phyloP scores from a whole-genome alignment of 2,329 filamentous ascomycete species.

The Colletotrichum sp. region DNA sequence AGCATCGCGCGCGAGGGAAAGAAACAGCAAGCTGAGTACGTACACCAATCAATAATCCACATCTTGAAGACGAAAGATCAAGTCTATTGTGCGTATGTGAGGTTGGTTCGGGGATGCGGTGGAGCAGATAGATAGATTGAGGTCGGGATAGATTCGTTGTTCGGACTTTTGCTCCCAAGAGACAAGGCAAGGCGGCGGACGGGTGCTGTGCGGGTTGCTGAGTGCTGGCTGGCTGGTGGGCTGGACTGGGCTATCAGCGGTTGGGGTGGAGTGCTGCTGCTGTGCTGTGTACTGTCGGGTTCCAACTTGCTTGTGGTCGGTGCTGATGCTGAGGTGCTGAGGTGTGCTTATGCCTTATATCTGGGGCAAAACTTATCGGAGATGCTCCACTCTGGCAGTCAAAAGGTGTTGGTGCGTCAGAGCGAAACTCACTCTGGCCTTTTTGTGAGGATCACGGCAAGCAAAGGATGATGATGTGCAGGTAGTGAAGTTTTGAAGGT shows the following conservation, averaged over 20 bases:
- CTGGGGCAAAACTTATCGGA: not conserved
- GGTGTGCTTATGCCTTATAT: conserved; percentile 1
- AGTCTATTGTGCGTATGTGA: conserved; percentile 15
- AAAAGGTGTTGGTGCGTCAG: not conserved
- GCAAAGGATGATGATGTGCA: not conserved
- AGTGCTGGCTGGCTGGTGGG: not conserved
- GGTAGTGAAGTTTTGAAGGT: not conserved
- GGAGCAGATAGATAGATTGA: conserved; percentile 14
- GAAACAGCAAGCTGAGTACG: conserved; percentile 35
- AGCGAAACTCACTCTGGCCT: not conserved
- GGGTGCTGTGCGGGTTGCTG: not conserved
- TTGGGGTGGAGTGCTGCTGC: conserved; percentile 5
- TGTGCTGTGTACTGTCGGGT: not conserved
- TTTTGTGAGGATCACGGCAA: not conserved
- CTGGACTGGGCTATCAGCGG: not conserved
- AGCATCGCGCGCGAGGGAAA: not conserved
- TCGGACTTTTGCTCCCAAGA: conserved; percentile 16
- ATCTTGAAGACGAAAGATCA: conserved; percentile 53
- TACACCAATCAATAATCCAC: conserved; percentile 98
- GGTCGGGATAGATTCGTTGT: conserved; percentile 4
- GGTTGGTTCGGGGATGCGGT: conserved; percentile 15
- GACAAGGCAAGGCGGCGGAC: conserved; percentile 3
- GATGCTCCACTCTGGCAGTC: not conserved
- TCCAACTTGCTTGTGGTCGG: not conserved
- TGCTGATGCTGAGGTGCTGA: not conserved